phyloP scores from a whole-genome alignment of 495 filamentous ascomycete genomes.

The Penicillium flavigenum region DNA sequence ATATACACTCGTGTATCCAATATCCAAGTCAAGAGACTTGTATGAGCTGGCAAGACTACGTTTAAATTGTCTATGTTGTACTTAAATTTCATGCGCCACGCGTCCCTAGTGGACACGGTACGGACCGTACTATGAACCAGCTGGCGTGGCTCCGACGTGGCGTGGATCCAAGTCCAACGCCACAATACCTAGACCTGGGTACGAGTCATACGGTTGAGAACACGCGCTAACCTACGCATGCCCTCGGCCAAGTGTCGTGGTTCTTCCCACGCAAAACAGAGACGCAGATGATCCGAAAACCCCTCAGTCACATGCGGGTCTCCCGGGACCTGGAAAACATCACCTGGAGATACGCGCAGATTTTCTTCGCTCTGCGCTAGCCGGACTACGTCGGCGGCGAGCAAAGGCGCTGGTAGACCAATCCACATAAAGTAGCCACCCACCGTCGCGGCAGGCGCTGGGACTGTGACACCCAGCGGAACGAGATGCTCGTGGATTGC shows the following conservation, averaged over 20 bases:
- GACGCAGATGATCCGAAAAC: conserved; percentile 57
- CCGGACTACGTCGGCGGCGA: conserved; percentile 54
- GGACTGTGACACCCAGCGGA: conserved; percentile 56
- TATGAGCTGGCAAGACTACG: conserved; percentile 4
- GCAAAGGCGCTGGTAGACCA: conserved; percentile 52
- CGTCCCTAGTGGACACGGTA: conserved; percentile 12
- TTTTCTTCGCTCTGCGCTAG: conserved; percentile 55
- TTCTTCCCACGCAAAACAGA: conserved; percentile 78
- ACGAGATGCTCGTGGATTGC: conserved; percentile 57
- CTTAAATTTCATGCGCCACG: background rate
- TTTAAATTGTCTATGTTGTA: conserved; percentile 5
- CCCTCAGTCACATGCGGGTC: conserved; percentile 42
- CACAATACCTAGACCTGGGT: background rate
- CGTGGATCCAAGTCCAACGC: background rate
- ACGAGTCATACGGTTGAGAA: conserved; percentile 21
- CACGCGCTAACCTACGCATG: conserved; percentile 56
- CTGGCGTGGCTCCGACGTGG: conserved; percentile 1
- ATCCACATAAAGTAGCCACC: conserved; percentile 88
- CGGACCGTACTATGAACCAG: conserved; percentile 8
- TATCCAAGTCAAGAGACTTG: background rate
- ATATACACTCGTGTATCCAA: background rate
- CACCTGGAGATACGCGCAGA: conserved; percentile 61
- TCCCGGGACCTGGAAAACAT: conserved; percentile 64
- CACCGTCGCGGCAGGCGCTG: conserved; percentile 31
- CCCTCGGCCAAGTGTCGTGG: conserved; percentile 67